Conservation (phyloP, 148 eudicot species). For the Cornus controversa region DNA sequence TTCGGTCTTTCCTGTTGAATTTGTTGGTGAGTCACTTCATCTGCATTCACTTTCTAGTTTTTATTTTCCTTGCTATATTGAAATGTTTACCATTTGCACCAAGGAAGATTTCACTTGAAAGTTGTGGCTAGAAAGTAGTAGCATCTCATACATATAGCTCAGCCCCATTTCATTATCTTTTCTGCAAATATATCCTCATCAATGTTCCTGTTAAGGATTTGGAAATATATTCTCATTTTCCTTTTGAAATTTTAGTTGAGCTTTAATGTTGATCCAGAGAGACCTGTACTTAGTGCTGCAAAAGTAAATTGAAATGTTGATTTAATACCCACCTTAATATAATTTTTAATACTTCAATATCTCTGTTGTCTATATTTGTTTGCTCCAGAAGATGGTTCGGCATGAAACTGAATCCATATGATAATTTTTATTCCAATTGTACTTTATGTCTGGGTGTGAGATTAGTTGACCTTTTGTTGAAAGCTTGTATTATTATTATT, state of each 20-base stretch:
- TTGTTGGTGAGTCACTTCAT: slow-evolving; percentile 67
- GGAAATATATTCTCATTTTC: no score
- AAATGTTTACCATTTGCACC: not conserved
- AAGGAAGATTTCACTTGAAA: not conserved
- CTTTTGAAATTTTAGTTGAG: not conserved
- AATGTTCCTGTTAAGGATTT: not conserved
- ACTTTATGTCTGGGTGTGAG: no score
- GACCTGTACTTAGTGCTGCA: not conserved
- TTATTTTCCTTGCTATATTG: not conserved
- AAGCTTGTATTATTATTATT: no score
- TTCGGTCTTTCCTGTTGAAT: slow-evolving; percentile 92
- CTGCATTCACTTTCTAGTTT: not conserved
- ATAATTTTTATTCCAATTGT: no score
- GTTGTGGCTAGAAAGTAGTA: not conserved
- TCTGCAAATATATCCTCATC: not conserved
- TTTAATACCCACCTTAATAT: no score
- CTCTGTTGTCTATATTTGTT: no score
- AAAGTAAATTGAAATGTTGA: not conserved
- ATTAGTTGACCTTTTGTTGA: no score
- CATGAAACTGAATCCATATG: no score
- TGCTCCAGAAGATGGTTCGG: no score
- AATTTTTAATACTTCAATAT: no score
- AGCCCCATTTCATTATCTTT: not conserved
- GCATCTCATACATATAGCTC: not conserved
- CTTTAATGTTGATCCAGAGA: not conserved